A percentile compares a stretch with the other conserved stretches of the same genome.
Conservation (phyloP, 2,329 filamentous ascomycete species). For the Westerdykella aurantiaca region DNA sequence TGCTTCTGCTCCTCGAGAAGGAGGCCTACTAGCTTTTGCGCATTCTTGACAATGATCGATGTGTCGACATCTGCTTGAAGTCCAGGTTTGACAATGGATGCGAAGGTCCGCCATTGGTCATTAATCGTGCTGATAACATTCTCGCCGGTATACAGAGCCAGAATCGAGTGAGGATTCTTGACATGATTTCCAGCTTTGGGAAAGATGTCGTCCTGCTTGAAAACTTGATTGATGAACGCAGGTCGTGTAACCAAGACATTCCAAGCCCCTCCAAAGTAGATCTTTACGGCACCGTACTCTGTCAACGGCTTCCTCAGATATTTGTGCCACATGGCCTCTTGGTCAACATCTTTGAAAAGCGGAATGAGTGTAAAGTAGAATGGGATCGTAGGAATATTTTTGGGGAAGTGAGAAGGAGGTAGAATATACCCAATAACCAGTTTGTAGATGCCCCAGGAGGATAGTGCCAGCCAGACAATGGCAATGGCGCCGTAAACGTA, state of each 20-base stretch:
- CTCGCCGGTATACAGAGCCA: constrained; percentile 14
- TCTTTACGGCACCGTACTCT: constrained; percentile 39
- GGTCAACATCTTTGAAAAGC: constrained; percentile 37
- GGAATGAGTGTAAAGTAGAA: constrained; percentile 39
- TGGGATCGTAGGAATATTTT: constrained; percentile 36
- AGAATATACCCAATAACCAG: constrained; percentile 3
- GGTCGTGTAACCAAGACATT: constrained; percentile 43
- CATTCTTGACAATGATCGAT: constrained; percentile 17
- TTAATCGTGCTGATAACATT: constrained; percentile 17
- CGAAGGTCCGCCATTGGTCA: constrained; percentile 12
- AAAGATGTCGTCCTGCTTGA: constrained; percentile 14
- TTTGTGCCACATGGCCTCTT: constrained; percentile 32
- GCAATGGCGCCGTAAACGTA: not conserved
- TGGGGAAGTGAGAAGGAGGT: constrained; percentile 6
- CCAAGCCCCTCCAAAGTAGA: constrained; percentile 45
- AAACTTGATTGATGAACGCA: constrained; percentile 35
- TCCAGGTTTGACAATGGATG: constrained; percentile 12
- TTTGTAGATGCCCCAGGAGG: not conserved
- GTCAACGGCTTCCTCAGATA: constrained; percentile 34
- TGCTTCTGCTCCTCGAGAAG: constrained; percentile 18
- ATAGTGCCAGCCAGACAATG: not conserved
- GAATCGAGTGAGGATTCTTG: constrained; percentile 14
- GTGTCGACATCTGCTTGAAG: constrained; percentile 12
- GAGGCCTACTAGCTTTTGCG: constrained; percentile 16
- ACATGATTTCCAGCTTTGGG: constrained; percentile 16